Percentiles rank a stretch among this genome's conserved stretches.
Evolutionary conservation across 2,329 filamentous ascomycete genomes (phyloP).

Genomic region (Ophiosphaerella narmari): DNA sequence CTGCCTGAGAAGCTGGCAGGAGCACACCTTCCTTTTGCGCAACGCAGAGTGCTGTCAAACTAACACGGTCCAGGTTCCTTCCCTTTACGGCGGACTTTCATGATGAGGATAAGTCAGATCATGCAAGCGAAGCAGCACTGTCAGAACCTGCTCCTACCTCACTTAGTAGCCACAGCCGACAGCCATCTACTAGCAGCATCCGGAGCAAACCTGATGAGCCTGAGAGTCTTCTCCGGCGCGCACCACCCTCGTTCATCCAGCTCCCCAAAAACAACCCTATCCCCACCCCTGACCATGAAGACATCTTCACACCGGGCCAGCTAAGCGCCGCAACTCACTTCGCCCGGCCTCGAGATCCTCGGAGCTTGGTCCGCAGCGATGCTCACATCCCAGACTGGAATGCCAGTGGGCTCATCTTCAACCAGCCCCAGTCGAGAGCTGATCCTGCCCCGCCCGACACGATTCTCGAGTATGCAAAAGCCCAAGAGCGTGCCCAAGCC

Average conservation of each 20-base stretch:
- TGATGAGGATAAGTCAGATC: slow-evolving; percentile 46
- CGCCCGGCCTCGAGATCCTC: slow-evolving; percentile 52
- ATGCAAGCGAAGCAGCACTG: slow-evolving; percentile 43
- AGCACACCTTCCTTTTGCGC: background rate
- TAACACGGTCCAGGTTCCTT: slow-evolving; percentile 69
- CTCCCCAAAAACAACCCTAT: slow-evolving; percentile 45
- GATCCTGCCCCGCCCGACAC: slow-evolving; percentile 75
- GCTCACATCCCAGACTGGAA: slow-evolving; percentile 80
- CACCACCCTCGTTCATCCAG: slow-evolving; percentile 28
- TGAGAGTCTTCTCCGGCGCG: slow-evolving; percentile 48
- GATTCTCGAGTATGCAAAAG: slow-evolving; percentile 70
- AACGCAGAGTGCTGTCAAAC: slow-evolving; percentile 2
- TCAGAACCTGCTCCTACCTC: slow-evolving; percentile 26
- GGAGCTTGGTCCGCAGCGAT: slow-evolving; percentile 70
- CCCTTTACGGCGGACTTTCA: slow-evolving; percentile 89
- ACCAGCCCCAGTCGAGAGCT: slow-evolving; percentile 78
- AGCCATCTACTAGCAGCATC: slow-evolving; percentile 51
- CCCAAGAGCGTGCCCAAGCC: slow-evolving; percentile 44
- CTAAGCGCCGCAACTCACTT: slow-evolving; percentile 59
- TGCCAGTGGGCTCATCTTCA: slow-evolving; percentile 61
- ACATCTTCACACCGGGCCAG: slow-evolving; percentile 52
- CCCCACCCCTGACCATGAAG: slow-evolving; percentile 44
- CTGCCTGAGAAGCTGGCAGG: background rate
- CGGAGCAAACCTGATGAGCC: slow-evolving; percentile 28
- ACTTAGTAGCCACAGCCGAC: slow-evolving; percentile 49